phyloP scores from a whole-genome alignment of 257 asterid species.

The Salvia hispanica region DNA sequence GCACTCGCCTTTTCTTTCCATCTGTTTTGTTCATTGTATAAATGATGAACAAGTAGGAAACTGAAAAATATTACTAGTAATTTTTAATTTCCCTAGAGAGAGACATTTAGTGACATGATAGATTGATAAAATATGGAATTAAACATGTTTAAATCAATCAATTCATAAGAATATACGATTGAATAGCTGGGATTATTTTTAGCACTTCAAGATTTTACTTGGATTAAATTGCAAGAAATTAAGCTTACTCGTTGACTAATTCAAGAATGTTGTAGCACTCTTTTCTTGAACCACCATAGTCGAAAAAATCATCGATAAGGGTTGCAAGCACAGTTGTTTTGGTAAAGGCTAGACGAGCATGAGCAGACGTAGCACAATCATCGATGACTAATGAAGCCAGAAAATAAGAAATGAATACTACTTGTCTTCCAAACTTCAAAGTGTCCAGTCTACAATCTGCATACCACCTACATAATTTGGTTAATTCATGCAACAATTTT shows the following conservation, averaged over 20 bases:
- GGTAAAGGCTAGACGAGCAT: slow-evolving; percentile 41
- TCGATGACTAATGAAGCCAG: slow-evolving; percentile 28
- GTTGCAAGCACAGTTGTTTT: slow-evolving; percentile 34
- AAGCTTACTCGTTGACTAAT: slow-evolving; percentile 36
- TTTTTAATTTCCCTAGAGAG: no score
- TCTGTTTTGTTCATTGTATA: slow-evolving; percentile 22
- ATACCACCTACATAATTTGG: slow-evolving; percentile 43
- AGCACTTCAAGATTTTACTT: no score
- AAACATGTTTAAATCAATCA: no score
- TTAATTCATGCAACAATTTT: no score
- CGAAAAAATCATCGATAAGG: slow-evolving; percentile 49
- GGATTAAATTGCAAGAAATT: not conserved
- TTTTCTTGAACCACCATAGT: slow-evolving; percentile 38
- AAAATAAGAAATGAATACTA: slow-evolving; percentile 25
- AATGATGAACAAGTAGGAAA: no score
- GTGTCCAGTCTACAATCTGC: slow-evolving; percentile 35
- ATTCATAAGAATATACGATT: no score
- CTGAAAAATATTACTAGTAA: no score
- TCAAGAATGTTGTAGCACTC: slow-evolving; percentile 37
- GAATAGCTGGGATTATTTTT: no score
- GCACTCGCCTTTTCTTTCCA: slow-evolving; percentile 40
- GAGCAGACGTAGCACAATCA: slow-evolving; percentile 31
- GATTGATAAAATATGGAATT: no score
- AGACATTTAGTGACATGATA: no score
- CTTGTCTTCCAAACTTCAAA: slow-evolving; percentile 34